Conservation (phyloP, 176 grass and related monocot genomes). For the Hordeum marinum region DNA sequence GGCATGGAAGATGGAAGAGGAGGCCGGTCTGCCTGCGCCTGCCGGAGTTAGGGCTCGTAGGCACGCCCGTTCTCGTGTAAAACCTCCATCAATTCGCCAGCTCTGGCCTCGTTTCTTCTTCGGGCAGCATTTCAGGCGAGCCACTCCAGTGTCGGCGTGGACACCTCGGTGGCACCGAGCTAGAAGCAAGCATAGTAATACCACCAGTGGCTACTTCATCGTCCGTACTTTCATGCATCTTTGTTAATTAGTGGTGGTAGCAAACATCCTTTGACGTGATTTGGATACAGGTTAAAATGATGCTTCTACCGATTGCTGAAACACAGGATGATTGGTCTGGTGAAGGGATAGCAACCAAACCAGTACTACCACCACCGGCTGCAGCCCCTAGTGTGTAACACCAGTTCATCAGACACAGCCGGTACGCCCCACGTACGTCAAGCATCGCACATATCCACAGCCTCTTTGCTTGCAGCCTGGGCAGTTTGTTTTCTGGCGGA, state of each 20-base stretch:
- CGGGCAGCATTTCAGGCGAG: background rate
- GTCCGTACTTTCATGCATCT: background rate
- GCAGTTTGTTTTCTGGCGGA: background rate
- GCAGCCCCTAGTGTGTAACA: background rate
- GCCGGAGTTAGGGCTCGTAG: slow-evolving; percentile 35
- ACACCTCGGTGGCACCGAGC: background rate
- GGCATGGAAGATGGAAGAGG: background rate
- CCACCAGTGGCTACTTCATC: background rate
- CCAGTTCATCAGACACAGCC: background rate
- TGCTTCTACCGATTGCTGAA: background rate
- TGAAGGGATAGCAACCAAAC: background rate
- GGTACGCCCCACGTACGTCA: background rate
- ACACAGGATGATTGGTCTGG: background rate
- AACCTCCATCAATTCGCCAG: slow-evolving; percentile 1
- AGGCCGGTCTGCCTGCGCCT: background rate
- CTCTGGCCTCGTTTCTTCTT: slow-evolving; percentile 6
- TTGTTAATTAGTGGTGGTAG: background rate
- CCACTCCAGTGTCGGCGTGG: slow-evolving; percentile 14
- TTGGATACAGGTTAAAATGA: no score
- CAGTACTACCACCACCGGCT: background rate
- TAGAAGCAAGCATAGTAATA: background rate
- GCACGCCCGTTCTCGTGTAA: slow-evolving; percentile 51
- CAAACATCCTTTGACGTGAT: background rate
- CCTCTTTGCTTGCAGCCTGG: background rate
- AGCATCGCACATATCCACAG: background rate